Evolutionary conservation across 345 rosid genomes (phyloP).

Genomic region (Populus simonii): DNA sequence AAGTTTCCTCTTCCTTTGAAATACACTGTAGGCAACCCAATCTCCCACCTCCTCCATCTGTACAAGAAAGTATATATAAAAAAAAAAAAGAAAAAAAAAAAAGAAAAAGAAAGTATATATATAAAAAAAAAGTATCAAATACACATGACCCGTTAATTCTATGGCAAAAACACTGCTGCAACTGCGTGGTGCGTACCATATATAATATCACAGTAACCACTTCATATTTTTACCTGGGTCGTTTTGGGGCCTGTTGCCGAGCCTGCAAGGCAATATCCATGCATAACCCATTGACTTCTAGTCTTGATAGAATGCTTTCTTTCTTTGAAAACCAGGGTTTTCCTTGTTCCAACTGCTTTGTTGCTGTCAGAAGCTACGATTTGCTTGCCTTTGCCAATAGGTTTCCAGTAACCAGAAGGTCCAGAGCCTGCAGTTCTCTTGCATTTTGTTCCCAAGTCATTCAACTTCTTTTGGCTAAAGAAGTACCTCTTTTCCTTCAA

Average conservation of each 20-base stretch:
- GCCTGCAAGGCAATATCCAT: constrained; percentile 48
- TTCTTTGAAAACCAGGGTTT: constrained; percentile 47
- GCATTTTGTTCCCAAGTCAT: constrained; percentile 23
- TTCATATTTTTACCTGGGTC: constrained; percentile 19
- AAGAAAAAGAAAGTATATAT: no score
- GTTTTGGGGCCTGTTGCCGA: constrained; percentile 11
- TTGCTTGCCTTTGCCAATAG: constrained; percentile 47
- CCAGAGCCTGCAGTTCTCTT: constrained; percentile 50
- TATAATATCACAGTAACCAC: not conserved
- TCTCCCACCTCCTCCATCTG: constrained; percentile 41
- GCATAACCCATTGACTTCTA: constrained; percentile 61
- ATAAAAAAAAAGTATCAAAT: no score
- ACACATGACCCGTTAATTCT: constrained; percentile 1
- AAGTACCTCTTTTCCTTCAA: constrained; percentile 70
- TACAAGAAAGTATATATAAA: constrained; percentile 11
- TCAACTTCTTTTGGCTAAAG: constrained; percentile 41
- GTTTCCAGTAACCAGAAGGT: constrained; percentile 75
- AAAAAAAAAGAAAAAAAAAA: no score
- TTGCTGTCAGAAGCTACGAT: constrained; percentile 37
- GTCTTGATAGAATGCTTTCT: constrained; percentile 25
- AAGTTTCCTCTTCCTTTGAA: constrained; percentile 50
- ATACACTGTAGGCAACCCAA: constrained; percentile 64
- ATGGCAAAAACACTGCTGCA: not conserved
- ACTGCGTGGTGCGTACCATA: not conserved
- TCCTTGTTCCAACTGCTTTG: constrained; percentile 50